Percentiles rank a stretch among this genome's conserved stretches.
Evolutionary conservation across 768 basidiomycete genomes (phyloP).

Genomic region (Terana coerulea): DNA sequence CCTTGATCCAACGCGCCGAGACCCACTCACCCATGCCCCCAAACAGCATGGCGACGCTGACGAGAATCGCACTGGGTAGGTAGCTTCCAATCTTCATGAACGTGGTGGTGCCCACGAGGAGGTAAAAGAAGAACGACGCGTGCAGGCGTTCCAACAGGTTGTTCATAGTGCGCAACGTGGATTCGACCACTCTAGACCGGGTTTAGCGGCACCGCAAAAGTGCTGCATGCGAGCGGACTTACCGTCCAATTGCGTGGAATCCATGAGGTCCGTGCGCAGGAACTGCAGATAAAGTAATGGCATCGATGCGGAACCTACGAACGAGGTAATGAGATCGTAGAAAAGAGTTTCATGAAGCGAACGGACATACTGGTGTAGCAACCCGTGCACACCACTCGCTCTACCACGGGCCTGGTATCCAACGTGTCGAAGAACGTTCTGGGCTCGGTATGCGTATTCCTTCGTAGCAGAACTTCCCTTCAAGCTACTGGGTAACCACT

Average conservation of each 20-base stretch:
- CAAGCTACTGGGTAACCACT: constrained; percentile 45
- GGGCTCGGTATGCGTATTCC: constrained; percentile 54
- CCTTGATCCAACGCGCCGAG: constrained; percentile 50
- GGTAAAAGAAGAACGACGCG: constrained; percentile 97
- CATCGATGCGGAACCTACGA: constrained; percentile 86
- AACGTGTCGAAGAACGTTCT: constrained; percentile 67
- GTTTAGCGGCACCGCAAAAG: background rate
- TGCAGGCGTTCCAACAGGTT: constrained; percentile 95
- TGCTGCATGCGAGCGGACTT: constrained; percentile 20
- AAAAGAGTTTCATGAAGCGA: background rate
- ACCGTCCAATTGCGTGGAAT: constrained; percentile 91
- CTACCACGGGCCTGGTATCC: constrained; percentile 73
- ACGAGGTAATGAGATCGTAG: background rate
- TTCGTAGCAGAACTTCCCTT: constrained; percentile 41
- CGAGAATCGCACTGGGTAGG: constrained; percentile 80
- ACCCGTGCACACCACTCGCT: constrained; percentile 85
- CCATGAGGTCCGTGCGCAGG: constrained; percentile 93
- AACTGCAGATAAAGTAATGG: constrained; percentile 84
- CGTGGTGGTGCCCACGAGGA: constrained; percentile 57
- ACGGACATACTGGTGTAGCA: constrained; percentile 71
- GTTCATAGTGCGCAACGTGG: constrained; percentile 84
- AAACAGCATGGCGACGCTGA: constrained; percentile 84
- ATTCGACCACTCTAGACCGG: constrained; percentile 68
- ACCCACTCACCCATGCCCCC: constrained; percentile 76
- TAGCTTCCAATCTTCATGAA: constrained; percentile 92